Percentiles rank a stretch among this genome's conserved stretches.
These are phyloP conservation scores for Steccherinum ochraceum DNA, from an alignment of 768 basidiomycete genomes.

Conservation along the genomic window DNA sequence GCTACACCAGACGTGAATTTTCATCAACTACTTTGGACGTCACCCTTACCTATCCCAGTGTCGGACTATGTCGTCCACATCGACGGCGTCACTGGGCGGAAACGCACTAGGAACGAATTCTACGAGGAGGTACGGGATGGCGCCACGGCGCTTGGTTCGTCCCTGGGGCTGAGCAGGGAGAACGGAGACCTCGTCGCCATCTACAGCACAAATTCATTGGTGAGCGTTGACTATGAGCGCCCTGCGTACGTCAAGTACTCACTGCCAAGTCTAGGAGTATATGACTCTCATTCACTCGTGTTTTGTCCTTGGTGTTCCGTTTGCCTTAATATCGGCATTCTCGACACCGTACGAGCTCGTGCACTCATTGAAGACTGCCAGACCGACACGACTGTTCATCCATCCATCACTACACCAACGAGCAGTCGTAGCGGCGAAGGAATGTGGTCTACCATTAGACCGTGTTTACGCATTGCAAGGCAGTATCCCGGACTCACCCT, in stretches of 20 bases:
- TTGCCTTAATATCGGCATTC: conserved; percentile 46
- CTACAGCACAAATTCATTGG: conserved; percentile 63
- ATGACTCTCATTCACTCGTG: conserved; percentile 43
- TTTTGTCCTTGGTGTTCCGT: conserved; percentile 42
- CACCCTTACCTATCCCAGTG: background rate
- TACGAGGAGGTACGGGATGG: conserved; percentile 8
- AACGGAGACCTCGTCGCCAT: conserved; percentile 61
- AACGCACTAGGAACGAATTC: conserved; percentile 5
- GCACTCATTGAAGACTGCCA: conserved; percentile 41
- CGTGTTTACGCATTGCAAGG: conserved; percentile 47
- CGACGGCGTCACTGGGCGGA: conserved; percentile 6
- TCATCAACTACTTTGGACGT: conserved; percentile 3
- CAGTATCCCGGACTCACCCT: conserved; percentile 30
- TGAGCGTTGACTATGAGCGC: conserved; percentile 25
- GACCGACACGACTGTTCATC: conserved; percentile 48
- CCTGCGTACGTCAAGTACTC: background rate
- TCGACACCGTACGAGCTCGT: conserved; percentile 53
- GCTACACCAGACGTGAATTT: conserved; percentile 11
- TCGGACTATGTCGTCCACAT: conserved; percentile 10
- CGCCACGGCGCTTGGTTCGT: conserved; percentile 10
- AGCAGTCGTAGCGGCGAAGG: conserved; percentile 32
- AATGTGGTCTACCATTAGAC: conserved; percentile 28
- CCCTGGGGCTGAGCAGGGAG: conserved; percentile 7
- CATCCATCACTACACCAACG: conserved; percentile 37
- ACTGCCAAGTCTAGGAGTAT: conserved; percentile 38